These are phyloP conservation scores for Chlamydomonas sphaeroides DNA, from an alignment of 139 green algal genomes.

Conservation along the genomic window DNA sequence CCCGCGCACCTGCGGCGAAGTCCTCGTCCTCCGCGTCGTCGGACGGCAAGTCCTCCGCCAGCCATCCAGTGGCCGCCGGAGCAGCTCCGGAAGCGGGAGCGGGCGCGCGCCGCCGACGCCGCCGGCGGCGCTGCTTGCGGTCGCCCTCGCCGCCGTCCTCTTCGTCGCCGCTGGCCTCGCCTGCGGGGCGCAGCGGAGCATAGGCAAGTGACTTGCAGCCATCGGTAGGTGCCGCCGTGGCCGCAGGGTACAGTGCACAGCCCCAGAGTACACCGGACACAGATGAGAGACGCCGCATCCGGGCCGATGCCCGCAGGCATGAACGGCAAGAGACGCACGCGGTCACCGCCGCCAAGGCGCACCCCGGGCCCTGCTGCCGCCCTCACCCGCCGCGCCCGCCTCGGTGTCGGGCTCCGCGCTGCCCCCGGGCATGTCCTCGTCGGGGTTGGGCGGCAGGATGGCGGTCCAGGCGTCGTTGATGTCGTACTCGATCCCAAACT, in stretches of 20 bases:
- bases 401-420: background rate
- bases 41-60: constrained; percentile 21
- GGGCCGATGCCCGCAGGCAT: too few species aligned
- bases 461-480: constrained; percentile 27
- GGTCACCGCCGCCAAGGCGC: too few species aligned
- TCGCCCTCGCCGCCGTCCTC: background rate
- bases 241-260: too few species aligned
- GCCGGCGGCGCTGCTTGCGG: constrained; percentile 21
- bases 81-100: too few species aligned
- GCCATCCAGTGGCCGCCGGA: background rate
- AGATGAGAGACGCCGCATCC: too few species aligned
- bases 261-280: too few species aligned
- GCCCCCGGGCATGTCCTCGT: background rate
- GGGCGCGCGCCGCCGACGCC: too few species aligned
- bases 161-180: background rate
- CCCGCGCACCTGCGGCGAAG: constrained; percentile 4
- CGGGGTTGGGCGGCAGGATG: constrained; percentile 1
- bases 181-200: too few species aligned
- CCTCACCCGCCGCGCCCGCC: constrained; percentile 18
- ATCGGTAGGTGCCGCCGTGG: too few species aligned
- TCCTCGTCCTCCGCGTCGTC: constrained; percentile 44
- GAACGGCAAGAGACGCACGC: too few species aligned
- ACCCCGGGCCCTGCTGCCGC: too few species aligned
- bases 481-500: constrained; percentile 35
- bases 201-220: too few species aligned